Conservation (phyloP, 2,329 filamentous ascomycete species). For the Coniella vitis region DNA sequence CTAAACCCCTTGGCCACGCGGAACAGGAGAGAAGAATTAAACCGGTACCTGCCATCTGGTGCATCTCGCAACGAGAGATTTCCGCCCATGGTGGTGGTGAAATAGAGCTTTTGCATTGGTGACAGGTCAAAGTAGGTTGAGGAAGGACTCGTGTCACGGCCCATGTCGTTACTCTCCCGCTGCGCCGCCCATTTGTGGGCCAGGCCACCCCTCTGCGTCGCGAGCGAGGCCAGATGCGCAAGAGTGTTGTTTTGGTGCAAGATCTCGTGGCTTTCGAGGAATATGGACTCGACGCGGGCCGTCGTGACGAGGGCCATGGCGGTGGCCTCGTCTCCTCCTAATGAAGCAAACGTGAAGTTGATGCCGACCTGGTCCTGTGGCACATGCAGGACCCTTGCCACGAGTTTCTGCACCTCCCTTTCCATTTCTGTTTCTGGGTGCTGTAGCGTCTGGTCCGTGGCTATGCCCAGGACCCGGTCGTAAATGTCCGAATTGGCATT, state of each 20-base stretch:
- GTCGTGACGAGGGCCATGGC: constrained; percentile 33
- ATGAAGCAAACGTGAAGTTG: constrained; percentile 33
- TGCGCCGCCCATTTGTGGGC: constrained; percentile 28
- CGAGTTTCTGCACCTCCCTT: constrained; percentile 31
- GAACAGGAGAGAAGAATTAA: constrained; percentile 45
- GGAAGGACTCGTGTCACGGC: neutral
- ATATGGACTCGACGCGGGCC: constrained; percentile 32
- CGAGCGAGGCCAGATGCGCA: constrained; percentile 31
- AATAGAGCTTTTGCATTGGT: constrained; percentile 48
- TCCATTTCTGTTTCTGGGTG: constrained; percentile 32
- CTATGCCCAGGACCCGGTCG: constrained; percentile 37
- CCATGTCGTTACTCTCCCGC: constrained; percentile 21
- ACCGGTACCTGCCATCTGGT: constrained; percentile 34
- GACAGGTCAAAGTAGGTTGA: constrained; percentile 36
- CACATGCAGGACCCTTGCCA: constrained; percentile 32
- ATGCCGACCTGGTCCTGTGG: constrained; percentile 33
- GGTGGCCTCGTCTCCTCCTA: constrained; percentile 34
- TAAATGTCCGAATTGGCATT: constrained; percentile 42
- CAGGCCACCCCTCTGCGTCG: constrained; percentile 25
- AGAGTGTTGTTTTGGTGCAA: constrained; percentile 31
- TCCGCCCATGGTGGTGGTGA: constrained; percentile 38
- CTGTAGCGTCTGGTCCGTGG: constrained; percentile 29
- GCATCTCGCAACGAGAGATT: constrained; percentile 24
- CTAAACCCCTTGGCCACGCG: constrained; percentile 34
- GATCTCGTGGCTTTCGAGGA: constrained; percentile 30